Evolutionary conservation across 345 rosid species (phyloP).

Genomic region (Camelina sativa): DNA sequence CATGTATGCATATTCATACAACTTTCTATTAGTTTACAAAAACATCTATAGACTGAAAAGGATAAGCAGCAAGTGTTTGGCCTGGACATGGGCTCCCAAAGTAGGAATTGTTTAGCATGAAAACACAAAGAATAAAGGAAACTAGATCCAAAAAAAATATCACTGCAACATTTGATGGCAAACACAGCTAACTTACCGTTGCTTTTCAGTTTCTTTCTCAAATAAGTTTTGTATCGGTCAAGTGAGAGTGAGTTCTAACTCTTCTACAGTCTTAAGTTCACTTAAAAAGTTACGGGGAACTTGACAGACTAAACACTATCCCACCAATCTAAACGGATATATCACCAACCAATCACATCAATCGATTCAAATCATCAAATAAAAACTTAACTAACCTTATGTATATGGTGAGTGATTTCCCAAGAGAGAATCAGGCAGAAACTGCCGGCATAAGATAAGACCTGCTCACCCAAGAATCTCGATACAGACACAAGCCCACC

Average conservation of each 20-base stretch:
- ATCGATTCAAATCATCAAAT: conserved; percentile 5
- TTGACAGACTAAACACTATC: background rate
- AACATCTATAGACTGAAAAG: no score
- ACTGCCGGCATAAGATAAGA: conserved; percentile 58
- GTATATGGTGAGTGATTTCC: conserved; percentile 83
- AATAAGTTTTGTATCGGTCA: background rate
- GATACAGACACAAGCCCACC: conserved; percentile 50
- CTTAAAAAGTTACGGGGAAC: background rate
- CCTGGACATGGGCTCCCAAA: background rate
- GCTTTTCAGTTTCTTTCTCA: background rate
- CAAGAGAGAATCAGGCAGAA: conserved; percentile 76
- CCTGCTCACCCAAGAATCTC: conserved; percentile 58
- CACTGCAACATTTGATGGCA: background rate
- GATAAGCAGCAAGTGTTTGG: no score
- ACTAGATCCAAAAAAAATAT: background rate
- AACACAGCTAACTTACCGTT: conserved; percentile 6
- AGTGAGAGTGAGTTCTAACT: background rate
- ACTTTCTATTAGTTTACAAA: no score
- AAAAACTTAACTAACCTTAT: conserved; percentile 61
- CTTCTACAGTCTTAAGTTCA: background rate
- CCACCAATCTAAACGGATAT: background rate
- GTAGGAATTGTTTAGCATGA: background rate
- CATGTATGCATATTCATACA: no score
- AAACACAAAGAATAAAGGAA: background rate
- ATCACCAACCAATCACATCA: background rate